Conservation (phyloP, 2,329 filamentous ascomycete genomes). For the Scedosporium apiospermum region DNA sequence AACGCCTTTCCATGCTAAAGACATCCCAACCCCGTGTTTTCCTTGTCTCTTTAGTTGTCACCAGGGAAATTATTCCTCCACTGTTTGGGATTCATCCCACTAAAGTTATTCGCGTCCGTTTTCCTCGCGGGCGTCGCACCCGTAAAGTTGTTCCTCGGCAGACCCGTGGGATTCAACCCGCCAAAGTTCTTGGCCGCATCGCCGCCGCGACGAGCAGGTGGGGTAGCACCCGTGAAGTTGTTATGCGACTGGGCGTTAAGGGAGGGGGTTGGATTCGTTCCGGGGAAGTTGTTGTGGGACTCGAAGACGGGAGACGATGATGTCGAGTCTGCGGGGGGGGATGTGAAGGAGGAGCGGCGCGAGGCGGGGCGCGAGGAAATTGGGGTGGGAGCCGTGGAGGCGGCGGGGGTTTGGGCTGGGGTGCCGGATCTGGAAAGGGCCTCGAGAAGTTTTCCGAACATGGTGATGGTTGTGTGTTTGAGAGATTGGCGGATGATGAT, state of each 20-base stretch:
- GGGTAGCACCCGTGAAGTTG: conserved; percentile 12
- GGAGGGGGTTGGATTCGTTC: conserved; percentile 6
- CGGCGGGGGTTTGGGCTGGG: neutral
- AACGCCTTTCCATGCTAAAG: neutral
- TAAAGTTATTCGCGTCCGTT: neutral
- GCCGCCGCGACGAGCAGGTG: neutral
- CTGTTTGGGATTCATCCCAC: neutral
- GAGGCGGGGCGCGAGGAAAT: neutral
- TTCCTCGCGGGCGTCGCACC: neutral
- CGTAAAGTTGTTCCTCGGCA: conserved; percentile 1
- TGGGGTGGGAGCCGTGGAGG: neutral
- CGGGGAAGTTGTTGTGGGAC: conserved; percentile 11
- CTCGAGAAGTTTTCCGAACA: neutral
- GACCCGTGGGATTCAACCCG: neutral
- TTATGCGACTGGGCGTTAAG: neutral
- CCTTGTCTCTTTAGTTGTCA: neutral
- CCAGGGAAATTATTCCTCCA: conserved; percentile 3
- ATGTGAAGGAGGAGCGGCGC: neutral
- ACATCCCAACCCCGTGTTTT: neutral
- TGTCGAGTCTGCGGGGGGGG: neutral
- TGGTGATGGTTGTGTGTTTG: neutral
- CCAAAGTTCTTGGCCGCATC: neutral
- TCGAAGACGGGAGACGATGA: neutral
- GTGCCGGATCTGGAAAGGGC: neutral
- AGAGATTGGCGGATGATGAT: neutral